These are phyloP conservation scores for Sporothrix mexicana DNA, from an alignment of 2,329 filamentous ascomycete genomes.

Conservation along the genomic window DNA sequence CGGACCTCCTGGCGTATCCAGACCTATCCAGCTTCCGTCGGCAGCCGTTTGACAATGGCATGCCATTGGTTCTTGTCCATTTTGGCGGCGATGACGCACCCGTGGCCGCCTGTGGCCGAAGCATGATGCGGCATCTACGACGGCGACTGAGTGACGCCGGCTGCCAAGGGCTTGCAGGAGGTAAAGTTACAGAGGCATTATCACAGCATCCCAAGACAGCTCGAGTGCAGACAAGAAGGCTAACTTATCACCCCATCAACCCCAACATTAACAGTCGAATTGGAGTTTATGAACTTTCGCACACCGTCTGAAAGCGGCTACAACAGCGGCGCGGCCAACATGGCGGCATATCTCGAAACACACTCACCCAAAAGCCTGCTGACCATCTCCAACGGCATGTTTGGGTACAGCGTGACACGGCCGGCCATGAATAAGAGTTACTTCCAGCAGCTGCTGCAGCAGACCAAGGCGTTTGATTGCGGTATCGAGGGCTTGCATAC, in stretches of 20 bases:
- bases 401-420: conserved; percentile 87
- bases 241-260: too few species aligned
- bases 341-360: not conserved
- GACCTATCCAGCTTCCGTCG: conserved; percentile 78
- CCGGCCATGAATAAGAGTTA: conserved; percentile 90
- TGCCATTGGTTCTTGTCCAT: conserved; percentile 75
- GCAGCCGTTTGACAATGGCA: conserved; percentile 88
- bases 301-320: conserved; percentile 58
- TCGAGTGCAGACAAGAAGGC: too few species aligned
- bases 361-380: conserved; percentile 73
- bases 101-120: not conserved
- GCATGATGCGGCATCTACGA: not conserved
- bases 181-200: too few species aligned
- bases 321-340: conserved; percentile 54
- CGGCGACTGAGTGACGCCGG: not conserved
- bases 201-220: too few species aligned
- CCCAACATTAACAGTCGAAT: too few species aligned
- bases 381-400: conserved; percentile 89
- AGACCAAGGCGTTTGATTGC: conserved; percentile 77
- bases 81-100: not conserved
- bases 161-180: conserved; percentile 51
- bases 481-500: conserved; percentile 95
- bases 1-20: conserved; percentile 80
- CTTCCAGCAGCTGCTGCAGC: conserved; percentile 85
- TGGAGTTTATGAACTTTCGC: conserved; percentile 92